Percentiles rank a stretch among this genome's conserved stretches.
Evolutionary conservation across 1,139 yeast species (phyloP).

Genomic region (Hyphopichia burtonii): DNA sequence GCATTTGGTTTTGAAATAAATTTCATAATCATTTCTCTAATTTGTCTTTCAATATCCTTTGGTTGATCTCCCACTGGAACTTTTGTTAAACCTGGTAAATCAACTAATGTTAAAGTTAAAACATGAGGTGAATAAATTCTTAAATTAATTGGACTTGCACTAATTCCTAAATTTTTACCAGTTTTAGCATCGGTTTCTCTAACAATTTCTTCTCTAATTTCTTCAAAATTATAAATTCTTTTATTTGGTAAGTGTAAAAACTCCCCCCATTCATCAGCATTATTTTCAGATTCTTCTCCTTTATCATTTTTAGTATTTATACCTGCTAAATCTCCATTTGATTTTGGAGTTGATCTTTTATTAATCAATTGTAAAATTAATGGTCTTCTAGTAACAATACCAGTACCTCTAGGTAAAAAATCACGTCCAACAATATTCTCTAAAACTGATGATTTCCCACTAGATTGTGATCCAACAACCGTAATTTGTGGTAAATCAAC

Average conservation of each 20-base stretch:
- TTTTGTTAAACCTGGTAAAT: constrained; percentile 95
- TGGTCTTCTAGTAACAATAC: constrained; percentile 94
- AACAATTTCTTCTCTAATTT: constrained; percentile 86
- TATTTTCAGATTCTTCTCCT: constrained; percentile 64
- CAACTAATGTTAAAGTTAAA: constrained; percentile 90
- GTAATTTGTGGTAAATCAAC: constrained; percentile 95
- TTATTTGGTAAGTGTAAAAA: constrained; percentile 90
- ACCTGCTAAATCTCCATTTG: constrained; percentile 26
- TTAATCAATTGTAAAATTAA: constrained; percentile 79
- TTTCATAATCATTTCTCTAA: constrained; percentile 90
- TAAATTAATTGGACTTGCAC: constrained; percentile 88
- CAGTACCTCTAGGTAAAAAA: constrained; percentile 93
- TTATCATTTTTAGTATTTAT: constrained; percentile 37
- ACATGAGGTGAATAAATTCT: constrained; percentile 96
- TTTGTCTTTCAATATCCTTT: constrained; percentile 91
- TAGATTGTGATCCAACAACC: constrained; percentile 93
- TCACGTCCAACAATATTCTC: constrained; percentile 95
- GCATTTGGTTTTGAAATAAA: constrained; percentile 96
- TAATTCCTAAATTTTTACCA: constrained; percentile 89
- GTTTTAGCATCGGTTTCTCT: constrained; percentile 93
- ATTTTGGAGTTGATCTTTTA: constrained; percentile 45
- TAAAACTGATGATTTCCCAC: constrained; percentile 90
- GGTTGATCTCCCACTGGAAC: constrained; percentile 99
- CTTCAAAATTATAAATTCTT: constrained; percentile 85
- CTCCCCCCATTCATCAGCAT: constrained; percentile 97